Base-by-base conservation (phyloP, 1,284 basidiomycete genomes). In the Marasmius tenuissimus region DNA sequence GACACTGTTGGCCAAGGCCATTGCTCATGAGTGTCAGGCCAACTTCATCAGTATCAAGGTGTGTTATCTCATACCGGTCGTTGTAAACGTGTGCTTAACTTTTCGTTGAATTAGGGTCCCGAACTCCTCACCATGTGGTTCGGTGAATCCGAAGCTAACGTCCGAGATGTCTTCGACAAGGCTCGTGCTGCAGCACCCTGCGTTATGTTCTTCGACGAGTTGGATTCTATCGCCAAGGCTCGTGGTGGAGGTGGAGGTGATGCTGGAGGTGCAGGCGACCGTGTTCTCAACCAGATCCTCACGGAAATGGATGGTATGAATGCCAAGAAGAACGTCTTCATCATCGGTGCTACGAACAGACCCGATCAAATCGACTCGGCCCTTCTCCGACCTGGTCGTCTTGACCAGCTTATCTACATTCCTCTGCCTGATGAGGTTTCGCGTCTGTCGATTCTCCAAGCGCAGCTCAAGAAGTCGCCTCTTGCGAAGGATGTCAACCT, bases 271-370 rank as follows among this genome's bases (percentile, higher is more conserved):
- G 96, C 97, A 8, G 91, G 96, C 55, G 97, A 99, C 76, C 95
- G 97, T 81, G 96, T 98, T 10, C 86, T 98, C 63, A 97, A 98
- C 79, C 96, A 97, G 76, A 95, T 97, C 69, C 85, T 96, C 40
- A 99, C 97, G 61, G 97, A 99, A 81, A 98, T 99, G 96, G 97
- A 99, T 76, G 97, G 97, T 70, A 97, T 99, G 93, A 96, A 97
- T 78, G 86, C 94, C 52, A 98, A 98, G 88, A 98, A 98, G 88
- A 98, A 98, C 75, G 96, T 98, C 27, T 97, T 97, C 82, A 96
- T 97, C 77, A 98, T 99, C 65, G 97, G 96, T 68, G 97, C 97
- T 51, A 99, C 97, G 67, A 98, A 99, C 84, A 85, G 97, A 74
- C 97, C 97, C n/a, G 97, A 99, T 76, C 96, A 98, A 78, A 98